These are phyloP conservation scores for Aspergillus carbonarius DNA, from an alignment of 2,329 filamentous ascomycete genomes.

Conservation along the genomic window DNA sequence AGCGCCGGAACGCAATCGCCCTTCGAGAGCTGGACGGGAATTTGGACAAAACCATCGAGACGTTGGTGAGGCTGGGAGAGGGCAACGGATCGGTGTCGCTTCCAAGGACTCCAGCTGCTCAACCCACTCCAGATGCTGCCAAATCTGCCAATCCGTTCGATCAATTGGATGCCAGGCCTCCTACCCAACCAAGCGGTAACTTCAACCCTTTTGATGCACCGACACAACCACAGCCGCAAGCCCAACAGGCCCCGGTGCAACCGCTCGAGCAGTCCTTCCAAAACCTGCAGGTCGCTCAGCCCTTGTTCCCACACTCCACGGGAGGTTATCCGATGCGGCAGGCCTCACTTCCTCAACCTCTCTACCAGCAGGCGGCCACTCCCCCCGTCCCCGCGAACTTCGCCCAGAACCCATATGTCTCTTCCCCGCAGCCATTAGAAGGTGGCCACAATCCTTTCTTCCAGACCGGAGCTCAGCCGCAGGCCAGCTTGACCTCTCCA, in stretches of 20 bases:
- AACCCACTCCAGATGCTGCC: conserved; percentile 20
- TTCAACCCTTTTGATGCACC: conserved; percentile 69
- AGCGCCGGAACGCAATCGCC: conserved; percentile 75
- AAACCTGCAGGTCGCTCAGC: conserved; percentile 68
- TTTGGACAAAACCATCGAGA: conserved; percentile 80
- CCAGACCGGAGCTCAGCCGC: conserved; percentile 32
- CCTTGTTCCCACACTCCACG: conserved; percentile 73
- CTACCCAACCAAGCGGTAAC: conserved; percentile 34
- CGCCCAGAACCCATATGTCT: conserved; percentile 35
- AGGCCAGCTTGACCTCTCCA: conserved; percentile 25
- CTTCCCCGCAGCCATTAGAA: conserved; percentile 37
- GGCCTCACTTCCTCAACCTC: conserved; percentile 38
- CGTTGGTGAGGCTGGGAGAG: conserved; percentile 78
- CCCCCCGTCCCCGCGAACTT: conserved; percentile 41
- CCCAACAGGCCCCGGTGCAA: conserved; percentile 29
- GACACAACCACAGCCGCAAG: conserved; percentile 25
- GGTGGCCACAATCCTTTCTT: conserved; percentile 46
- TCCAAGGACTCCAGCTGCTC: conserved; percentile 54
- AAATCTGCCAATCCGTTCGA: conserved; percentile 68
- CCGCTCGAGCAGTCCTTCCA: conserved; percentile 69
- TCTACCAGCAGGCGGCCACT: conserved; percentile 44
- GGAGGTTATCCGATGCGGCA: conserved; percentile 56
- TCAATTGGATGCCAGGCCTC: conserved; percentile 43
- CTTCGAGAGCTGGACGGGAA: conserved; percentile 82
- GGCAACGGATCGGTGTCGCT: conserved; percentile 50